Percentiles rank a stretch among this genome's conserved stretches.
These are phyloP conservation scores for Aspergillus coremiiformis DNA, from an alignment of 495 filamentous ascomycete genomes.

Conservation along the genomic window DNA sequence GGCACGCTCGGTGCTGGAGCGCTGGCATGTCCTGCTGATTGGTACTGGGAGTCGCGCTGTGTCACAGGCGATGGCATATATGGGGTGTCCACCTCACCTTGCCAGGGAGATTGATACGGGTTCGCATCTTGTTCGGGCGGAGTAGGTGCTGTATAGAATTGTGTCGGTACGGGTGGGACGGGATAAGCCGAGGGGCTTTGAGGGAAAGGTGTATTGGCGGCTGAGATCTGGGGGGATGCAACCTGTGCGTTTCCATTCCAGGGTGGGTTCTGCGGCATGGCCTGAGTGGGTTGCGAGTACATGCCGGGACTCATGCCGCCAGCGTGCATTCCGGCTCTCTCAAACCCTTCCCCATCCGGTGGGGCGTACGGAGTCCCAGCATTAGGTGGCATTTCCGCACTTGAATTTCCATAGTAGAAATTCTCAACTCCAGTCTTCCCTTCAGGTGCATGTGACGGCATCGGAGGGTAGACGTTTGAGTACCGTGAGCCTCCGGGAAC, in stretches of 20 bases:
- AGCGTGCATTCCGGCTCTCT: constrained; percentile 5
- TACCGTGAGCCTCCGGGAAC: constrained; percentile 45
- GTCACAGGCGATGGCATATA: constrained; percentile 21
- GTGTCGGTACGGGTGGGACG: constrained; percentile 17
- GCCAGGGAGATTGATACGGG: constrained; percentile 16
- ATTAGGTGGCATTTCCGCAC: constrained; percentile 37
- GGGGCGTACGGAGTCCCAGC: constrained; percentile 38
- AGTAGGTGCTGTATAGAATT: constrained; percentile 25
- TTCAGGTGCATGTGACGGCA: constrained; percentile 46
- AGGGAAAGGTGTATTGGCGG: constrained; percentile 10
- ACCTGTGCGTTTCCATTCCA: constrained; percentile 27
- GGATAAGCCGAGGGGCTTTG: constrained; percentile 18
- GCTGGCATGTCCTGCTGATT: constrained; percentile 17
- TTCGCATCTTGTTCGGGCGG: constrained; percentile 20
- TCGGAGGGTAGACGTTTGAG: constrained; percentile 59
- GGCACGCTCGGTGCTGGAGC: constrained; percentile 19
- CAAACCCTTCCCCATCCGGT: constrained; percentile 16
- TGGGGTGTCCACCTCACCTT: constrained; percentile 25
- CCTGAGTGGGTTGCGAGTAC: constrained; percentile 20
- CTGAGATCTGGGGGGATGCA: constrained; percentile 20
- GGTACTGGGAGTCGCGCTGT: constrained; percentile 27
- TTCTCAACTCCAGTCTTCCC: constrained; percentile 57
- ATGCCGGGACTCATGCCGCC: constrained; percentile 21
- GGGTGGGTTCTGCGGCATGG: constrained; percentile 19
- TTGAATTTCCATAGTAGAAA: constrained; percentile 67